Percentiles rank a stretch among this genome's conserved stretches.
These are phyloP conservation scores for Rhodamnia argentea DNA, from an alignment of 345 rosid genomes.

Conservation along the genomic window DNA sequence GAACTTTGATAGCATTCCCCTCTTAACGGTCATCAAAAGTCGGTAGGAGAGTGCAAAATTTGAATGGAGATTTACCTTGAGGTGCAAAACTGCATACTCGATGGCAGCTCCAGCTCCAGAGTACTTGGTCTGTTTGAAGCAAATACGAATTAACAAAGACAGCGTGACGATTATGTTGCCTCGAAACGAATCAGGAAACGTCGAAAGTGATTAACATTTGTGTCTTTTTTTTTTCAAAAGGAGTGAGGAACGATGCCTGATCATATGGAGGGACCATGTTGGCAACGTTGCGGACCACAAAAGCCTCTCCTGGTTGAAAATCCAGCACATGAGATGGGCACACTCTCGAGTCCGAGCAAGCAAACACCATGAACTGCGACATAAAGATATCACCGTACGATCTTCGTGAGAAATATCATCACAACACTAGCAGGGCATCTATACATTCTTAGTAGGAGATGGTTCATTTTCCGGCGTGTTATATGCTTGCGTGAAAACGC, in stretches of 20 bases:
- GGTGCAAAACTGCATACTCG: slow-evolving; percentile 90
- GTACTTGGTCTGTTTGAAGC: slow-evolving; percentile 21
- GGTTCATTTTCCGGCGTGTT: background rate
- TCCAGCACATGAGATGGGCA: slow-evolving; percentile 87
- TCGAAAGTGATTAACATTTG: background rate
- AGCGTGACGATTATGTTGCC: background rate
- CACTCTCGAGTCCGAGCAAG: slow-evolving; percentile 94
- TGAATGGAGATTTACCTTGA: slow-evolving; percentile 41
- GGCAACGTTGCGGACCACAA: slow-evolving; percentile 81
- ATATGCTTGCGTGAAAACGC: background rate
- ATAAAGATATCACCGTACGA: background rate
- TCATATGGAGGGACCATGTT: slow-evolving; percentile 84
- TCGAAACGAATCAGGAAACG: background rate
- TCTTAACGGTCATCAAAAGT: background rate
- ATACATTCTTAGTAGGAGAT: background rate
- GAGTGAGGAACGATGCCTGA: slow-evolving; percentile 22
- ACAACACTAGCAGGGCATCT: background rate
- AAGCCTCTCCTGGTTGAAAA: slow-evolving; percentile 93
- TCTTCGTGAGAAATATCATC: background rate
- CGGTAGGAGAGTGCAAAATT: background rate
- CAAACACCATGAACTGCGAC: slow-evolving; percentile 82
- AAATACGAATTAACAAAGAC: background rate
- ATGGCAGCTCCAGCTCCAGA: slow-evolving; percentile 76
- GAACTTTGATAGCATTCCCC: background rate
- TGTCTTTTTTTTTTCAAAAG: background rate